A percentile compares a stretch with the other conserved stretches of the same genome.
Conservation (phyloP, 257 asterid genomes). For the Gentiana dahurica region DNA sequence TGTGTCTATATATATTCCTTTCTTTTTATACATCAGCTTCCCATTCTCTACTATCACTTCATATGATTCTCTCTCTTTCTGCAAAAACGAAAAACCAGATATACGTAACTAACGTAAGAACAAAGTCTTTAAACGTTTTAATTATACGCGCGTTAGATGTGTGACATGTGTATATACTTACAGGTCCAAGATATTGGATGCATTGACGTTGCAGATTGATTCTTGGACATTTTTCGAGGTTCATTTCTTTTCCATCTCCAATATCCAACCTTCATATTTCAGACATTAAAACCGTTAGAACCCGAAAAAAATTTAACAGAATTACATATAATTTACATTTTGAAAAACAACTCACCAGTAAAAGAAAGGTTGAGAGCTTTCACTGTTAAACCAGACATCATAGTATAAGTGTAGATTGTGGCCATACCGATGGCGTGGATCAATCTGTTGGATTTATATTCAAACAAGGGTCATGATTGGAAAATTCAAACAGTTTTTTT, state of each 20-base stretch:
- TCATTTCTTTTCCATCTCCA: slow-evolving; percentile 89
- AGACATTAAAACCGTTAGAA: neutral
- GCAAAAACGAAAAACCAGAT: slow-evolving; percentile 5
- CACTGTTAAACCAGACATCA: slow-evolving; percentile 78
- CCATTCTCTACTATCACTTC: slow-evolving; percentile 65
- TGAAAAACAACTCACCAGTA: slow-evolving; percentile 55
- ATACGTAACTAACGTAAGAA: slow-evolving; percentile 1
- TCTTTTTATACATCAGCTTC: slow-evolving; percentile 57
- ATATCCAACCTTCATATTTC: slow-evolving; percentile 64
- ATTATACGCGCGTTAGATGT: neutral
- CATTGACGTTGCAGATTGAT: slow-evolving; percentile 58
- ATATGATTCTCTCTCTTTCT: slow-evolving; percentile 73
- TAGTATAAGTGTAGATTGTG: slow-evolving; percentile 88
- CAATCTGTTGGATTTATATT: slow-evolving; percentile 42
- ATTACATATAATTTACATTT: neutral
- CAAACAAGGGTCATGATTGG: too few species aligned
- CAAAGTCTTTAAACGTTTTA: slow-evolving; percentile 5
- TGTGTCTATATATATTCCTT: slow-evolving; percentile 47
- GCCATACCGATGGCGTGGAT: slow-evolving; percentile 96
- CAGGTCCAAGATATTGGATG: slow-evolving; percentile 88
- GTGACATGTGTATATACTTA: slow-evolving; percentile 25
- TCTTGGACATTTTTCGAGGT: slow-evolving; percentile 75
- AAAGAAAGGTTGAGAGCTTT: slow-evolving; percentile 86
- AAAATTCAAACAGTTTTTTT: too few species aligned
- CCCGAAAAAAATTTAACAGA: too few species aligned